Percentiles rank a stretch among this genome's conserved stretches.
phyloP scores from a whole-genome alignment of 2,329 filamentous ascomycete species.

The Orbilia quercus region DNA sequence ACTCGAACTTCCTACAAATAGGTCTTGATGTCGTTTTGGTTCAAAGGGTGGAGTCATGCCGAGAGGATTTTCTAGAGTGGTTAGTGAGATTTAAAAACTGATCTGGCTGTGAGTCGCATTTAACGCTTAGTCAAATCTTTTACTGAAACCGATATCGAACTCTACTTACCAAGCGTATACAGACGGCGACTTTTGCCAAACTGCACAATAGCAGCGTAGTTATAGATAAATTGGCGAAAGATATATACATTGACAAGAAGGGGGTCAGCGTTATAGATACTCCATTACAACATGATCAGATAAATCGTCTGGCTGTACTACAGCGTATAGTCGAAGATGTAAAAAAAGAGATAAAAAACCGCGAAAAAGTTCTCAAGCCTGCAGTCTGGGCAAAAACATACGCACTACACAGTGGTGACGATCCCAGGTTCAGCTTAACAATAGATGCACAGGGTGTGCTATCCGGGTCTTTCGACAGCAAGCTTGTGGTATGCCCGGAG shows the following conservation, averaged over 20 bases:
- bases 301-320: neutral
- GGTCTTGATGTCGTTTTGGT: constrained; percentile 2
- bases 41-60: neutral
- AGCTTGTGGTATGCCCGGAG: neutral
- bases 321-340: constrained; percentile 1
- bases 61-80: neutral
- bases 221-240: too few species aligned
- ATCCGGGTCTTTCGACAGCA: neutral
- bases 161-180: too few species aligned
- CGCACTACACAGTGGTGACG: neutral
- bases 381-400: neutral
- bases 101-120: neutral
- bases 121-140: too few species aligned
- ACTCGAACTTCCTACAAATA: neutral
- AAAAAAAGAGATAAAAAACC: neutral
- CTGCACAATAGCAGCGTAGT: too few species aligned
- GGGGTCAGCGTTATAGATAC: neutral
- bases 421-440: neutral
- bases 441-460: neutral
- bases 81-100: neutral
- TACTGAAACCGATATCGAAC: too few species aligned
- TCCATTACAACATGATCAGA: neutral
- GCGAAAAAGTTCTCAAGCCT: too few species aligned
- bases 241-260: too few species aligned
- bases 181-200: too few species aligned